A percentile compares a stretch with the other conserved stretches of the same genome.
These are phyloP conservation scores for Marasmius fiardii DNA, from an alignment of 1,284 basidiomycete genomes.

Conservation along the genomic window DNA sequence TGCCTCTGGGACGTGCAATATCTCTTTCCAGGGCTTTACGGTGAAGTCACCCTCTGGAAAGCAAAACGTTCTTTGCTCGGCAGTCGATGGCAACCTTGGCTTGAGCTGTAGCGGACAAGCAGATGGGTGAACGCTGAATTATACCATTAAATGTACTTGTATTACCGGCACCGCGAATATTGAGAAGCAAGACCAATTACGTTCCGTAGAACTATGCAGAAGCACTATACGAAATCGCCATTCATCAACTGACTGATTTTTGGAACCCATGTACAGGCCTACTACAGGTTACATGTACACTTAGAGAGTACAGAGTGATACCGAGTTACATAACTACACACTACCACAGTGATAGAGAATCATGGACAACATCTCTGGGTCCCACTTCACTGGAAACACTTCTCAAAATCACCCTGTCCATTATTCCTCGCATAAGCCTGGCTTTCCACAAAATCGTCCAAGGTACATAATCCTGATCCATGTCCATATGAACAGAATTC, in stretches of 20 bases:
- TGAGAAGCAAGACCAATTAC: too few species aligned
- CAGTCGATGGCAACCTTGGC: constrained; percentile 23
- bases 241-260: background rate
- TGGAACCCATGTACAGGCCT: too few species aligned
- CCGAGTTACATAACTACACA: too few species aligned
- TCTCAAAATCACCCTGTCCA: constrained; percentile 66
- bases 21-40: constrained; percentile 20
- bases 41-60: constrained; percentile 25
- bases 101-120: constrained; percentile 23
- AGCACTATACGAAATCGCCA: too few species aligned
- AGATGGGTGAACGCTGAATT: constrained; percentile 14
- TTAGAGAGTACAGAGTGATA: too few species aligned
- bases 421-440: constrained; percentile 64
- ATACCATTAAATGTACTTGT: background rate
- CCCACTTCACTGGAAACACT: constrained; percentile 34
- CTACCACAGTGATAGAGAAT: too few species aligned
- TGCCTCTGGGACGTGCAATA: constrained; percentile 23
- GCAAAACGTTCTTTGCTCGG: constrained; percentile 23
- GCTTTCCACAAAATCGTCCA: constrained; percentile 67
- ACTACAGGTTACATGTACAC: too few species aligned
- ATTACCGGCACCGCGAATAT: background rate
- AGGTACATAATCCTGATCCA: constrained; percentile 49
- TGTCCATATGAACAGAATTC: constrained; percentile 44
- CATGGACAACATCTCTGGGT: too few species aligned
- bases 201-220: too few species aligned